Conservation (phyloP, 345 rosid genomes). For the Clausena lansium region DNA sequence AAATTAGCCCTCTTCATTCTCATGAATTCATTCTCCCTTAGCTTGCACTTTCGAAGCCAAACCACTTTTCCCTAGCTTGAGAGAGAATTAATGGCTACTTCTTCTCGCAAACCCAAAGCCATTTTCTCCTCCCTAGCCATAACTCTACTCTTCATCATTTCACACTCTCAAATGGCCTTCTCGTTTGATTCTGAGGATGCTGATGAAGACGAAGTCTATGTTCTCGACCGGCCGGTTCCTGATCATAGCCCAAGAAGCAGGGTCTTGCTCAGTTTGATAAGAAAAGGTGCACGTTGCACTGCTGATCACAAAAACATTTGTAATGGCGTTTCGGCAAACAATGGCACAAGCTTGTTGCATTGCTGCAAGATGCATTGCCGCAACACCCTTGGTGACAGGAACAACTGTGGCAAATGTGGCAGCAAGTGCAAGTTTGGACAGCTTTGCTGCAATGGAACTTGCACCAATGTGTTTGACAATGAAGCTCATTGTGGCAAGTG, state of each 20-base stretch:
- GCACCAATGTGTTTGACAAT: conserved; percentile 35
- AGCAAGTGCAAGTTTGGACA: conserved; percentile 48
- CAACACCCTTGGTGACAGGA: conserved; percentile 48
- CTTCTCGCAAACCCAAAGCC: conserved; percentile 27
- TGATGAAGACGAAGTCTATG: conserved; percentile 29
- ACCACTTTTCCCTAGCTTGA: neutral
- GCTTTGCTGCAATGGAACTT: conserved; percentile 55
- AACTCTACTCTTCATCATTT: conserved; percentile 6
- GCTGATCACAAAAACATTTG: conserved; percentile 36
- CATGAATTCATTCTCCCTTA: conserved; percentile 1
- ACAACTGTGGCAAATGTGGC: conserved; percentile 62
- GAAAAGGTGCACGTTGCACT: conserved; percentile 48
- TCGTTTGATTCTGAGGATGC: neutral
- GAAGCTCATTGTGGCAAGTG: conserved; percentile 60
- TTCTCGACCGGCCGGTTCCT: conserved; percentile 31
- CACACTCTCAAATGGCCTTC: conserved; percentile 5
- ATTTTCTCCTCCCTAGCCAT: conserved; percentile 16
- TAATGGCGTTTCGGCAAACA: conserved; percentile 53
- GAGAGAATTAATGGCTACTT: conserved; percentile 19
- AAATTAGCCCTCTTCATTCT: conserved; percentile 14
- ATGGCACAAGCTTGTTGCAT: conserved; percentile 52
- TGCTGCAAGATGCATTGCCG: conserved; percentile 81
- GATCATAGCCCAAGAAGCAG: conserved; percentile 32
- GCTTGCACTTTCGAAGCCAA: neutral
- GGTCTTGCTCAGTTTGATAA: conserved; percentile 28